Evolutionary conservation across 768 basidiomycete genomes (phyloP), one percentile per base, ranked within the genome.

Genomic region (Russula ochroleuca): DNA sequence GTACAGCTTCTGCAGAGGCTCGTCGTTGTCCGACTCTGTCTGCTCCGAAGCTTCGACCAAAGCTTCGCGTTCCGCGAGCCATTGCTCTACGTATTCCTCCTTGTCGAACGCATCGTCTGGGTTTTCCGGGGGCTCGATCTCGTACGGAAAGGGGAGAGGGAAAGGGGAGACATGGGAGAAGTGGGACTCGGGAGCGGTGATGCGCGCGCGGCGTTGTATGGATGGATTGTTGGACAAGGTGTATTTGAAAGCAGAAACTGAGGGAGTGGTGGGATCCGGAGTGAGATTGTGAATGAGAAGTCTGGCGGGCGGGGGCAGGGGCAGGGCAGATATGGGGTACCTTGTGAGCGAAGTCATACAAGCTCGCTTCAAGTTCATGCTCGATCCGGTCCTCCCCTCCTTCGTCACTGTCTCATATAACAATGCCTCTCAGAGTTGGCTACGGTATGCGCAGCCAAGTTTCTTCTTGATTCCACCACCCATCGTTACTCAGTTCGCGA

Each of bases 151-250:
- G 2, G 86, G 76, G 0, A 89, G 64, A 10, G 93, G 92, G 66
- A 92, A 81, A 0, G 96, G 95, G 3, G 90, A 81, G 59, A 92
- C 86, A 71, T 86, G 85, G n/a, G 88, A 82, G 74, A 85, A 94
- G 73, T 94, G 92, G 5, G 82, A 81, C 45, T 79, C 72, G 0
- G 78, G 71, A 0, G 80, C 74, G 19, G 89, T 75, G 1, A 90
- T 76, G 63, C 87, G 82, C 41, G 87, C 80, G 59, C 90, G 81
- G 21, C 90, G 83, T 72, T 90, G 89, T 23, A 86, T 65, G 70
- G 85, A 88, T 0, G 92, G 90, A 2, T 73, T 77, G 56, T 71
- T 77, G 8, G 70, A 72, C 58, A 87, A 80, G 11, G 84, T 74
- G 19, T 77, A 73, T 41, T 80, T 78, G 68, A 89, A 90, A 0